These are phyloP conservation scores for Brassica balearica DNA, from an alignment of 441 rosid genomes.

Conservation along the genomic window DNA sequence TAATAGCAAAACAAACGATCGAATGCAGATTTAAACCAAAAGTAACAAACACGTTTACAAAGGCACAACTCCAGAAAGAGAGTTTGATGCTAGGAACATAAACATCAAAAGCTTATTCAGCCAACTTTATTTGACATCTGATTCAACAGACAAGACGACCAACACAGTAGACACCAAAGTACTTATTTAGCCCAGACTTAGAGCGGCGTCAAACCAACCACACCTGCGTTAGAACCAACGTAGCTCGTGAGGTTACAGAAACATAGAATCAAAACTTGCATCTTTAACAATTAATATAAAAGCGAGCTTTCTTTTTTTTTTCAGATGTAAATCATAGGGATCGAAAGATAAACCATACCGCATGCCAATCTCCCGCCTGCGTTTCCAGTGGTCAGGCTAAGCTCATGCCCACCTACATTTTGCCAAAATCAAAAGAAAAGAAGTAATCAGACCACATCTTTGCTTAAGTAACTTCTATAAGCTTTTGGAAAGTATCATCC, in stretches of 20 bases:
- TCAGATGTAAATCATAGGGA: background rate
- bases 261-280: background rate
- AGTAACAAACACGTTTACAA: conserved; percentile 20
- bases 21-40: background rate
- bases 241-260: conserved; percentile 20
- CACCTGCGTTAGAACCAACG: conserved; percentile 59
- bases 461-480: conserved; percentile 9
- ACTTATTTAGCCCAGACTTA: conserved; percentile 37
- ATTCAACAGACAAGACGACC: conserved; percentile 27
- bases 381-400: conserved; percentile 89
- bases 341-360: conserved; percentile 55
- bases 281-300: background rate
- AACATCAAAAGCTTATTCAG: conserved; percentile 39
- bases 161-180: conserved; percentile 30
- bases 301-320: background rate
- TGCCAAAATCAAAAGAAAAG: background rate
- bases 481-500: background rate
- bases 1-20: conserved; percentile 23
- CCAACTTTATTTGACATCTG: conserved; percentile 27
- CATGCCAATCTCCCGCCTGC: conserved; percentile 99
- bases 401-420: conserved; percentile 87
- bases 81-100: conserved; percentile 27
- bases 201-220: conserved; percentile 82
- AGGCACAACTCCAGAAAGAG: background rate
- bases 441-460: conserved; percentile 32